phyloP scores from a whole-genome alignment of 192 early-diverging fungal genomes.

The Coemansia sp. region DNA sequence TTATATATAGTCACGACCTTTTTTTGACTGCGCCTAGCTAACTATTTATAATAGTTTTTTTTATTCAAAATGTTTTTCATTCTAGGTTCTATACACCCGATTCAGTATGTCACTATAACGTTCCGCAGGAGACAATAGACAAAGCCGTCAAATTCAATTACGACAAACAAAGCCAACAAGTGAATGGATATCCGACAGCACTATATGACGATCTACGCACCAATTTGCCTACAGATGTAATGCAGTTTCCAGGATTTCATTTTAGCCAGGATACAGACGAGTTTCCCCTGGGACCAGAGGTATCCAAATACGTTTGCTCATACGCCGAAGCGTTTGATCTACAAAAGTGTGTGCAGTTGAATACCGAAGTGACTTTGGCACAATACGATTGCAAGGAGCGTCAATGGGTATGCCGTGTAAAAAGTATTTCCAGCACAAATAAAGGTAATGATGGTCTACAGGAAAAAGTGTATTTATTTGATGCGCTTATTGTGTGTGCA shows the following conservation, averaged over 20 bases:
- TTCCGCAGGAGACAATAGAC: conserved; percentile 15
- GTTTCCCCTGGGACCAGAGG: conserved; percentile 40
- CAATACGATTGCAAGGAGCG: conserved; percentile 11
- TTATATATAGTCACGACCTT: no score
- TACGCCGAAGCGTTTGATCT: conserved; percentile 24
- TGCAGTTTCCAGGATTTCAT: conserved; percentile 47
- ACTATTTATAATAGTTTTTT: no score
- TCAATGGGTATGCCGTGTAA: conserved; percentile 33
- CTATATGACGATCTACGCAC: conserved; percentile 50
- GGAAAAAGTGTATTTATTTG: no score
- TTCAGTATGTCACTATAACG: conserved; percentile 18
- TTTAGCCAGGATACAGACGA: conserved; percentile 27
- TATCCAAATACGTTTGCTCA: conserved; percentile 34
- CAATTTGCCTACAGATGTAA: conserved; percentile 54
- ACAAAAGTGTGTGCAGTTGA: conserved; percentile 17
- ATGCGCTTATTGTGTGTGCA: conserved; percentile 51
- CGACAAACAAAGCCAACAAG: conserved; percentile 11
- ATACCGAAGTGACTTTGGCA: conserved; percentile 26
- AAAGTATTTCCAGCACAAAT: no score
- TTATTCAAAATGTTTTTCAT: no score
- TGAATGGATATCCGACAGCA: conserved; percentile 25
- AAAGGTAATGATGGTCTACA: no score
- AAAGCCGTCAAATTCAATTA: neutral
- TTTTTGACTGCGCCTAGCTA: no score
- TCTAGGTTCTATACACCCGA: conserved; percentile 51